These are phyloP conservation scores for Avena insularis DNA, from an alignment of 176 grass and related monocot species.

Conservation along the genomic window DNA sequence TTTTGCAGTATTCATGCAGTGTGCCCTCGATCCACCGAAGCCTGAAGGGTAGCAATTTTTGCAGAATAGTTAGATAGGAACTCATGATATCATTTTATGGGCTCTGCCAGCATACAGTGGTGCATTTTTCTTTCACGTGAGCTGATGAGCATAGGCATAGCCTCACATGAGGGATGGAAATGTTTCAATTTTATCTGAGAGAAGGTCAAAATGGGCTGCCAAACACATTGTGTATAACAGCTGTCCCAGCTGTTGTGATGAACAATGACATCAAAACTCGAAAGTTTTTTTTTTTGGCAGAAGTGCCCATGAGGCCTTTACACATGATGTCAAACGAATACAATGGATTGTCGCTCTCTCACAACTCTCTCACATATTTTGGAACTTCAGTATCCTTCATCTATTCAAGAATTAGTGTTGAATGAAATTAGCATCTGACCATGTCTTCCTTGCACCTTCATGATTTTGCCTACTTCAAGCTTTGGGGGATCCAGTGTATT, in stretches of 20 bases:
- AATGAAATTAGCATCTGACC: not conserved
- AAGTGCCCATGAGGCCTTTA: not conserved
- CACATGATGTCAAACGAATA: not conserved
- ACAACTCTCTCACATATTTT: not conserved
- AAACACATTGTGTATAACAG: constrained; percentile 1
- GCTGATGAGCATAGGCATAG: not conserved
- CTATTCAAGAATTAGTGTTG: not conserved
- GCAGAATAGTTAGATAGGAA: not conserved
- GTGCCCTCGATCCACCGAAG: not conserved
- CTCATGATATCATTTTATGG: constrained; percentile 30
- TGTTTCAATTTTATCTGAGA: not conserved
- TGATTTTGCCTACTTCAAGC: constrained; percentile 4
- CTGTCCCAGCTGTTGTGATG: not conserved
- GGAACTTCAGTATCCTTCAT: not conserved
- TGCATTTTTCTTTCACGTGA: constrained; percentile 25
- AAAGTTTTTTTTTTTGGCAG: not conserved
- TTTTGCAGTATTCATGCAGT: constrained; percentile 14
- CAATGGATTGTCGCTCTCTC: not conserved
- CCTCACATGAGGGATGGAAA: constrained; percentile 6
- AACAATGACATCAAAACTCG: not conserved
- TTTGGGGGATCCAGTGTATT: constrained; percentile 11
- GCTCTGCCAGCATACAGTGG: not conserved
- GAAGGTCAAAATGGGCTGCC: constrained; percentile 7
- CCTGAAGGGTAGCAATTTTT: constrained; percentile 1
- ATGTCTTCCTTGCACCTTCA: not conserved